Conservation (phyloP, 2,329 filamentous ascomycete genomes). For the Dactylellina drechsleri region DNA sequence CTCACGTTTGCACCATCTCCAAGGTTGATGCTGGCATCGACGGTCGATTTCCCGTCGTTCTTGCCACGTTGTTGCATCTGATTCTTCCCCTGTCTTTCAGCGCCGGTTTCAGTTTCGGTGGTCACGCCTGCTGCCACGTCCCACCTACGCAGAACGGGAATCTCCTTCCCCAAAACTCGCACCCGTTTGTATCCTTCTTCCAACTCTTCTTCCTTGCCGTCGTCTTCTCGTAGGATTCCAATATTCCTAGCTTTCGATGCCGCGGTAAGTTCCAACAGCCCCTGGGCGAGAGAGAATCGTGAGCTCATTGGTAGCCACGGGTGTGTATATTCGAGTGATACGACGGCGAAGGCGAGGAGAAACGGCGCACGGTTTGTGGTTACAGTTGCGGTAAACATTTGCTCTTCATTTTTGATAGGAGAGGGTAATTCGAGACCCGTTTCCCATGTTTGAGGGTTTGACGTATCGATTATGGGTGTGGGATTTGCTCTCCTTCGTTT, state of each 20-base stretch:
- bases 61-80: constrained; percentile 26
- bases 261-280: constrained; percentile 48
- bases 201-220: constrained; percentile 12
- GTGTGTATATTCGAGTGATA: constrained; percentile 45
- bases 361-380: constrained; percentile 50
- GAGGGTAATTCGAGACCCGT: constrained; percentile 39
- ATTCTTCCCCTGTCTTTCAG: constrained; percentile 36
- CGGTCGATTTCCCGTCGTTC: constrained; percentile 27
- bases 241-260: constrained; percentile 45
- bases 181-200: constrained; percentile 50
- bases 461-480: constrained; percentile 24
- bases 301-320: constrained; percentile 48
- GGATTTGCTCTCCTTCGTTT: constrained; percentile 38
- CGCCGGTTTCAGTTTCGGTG: constrained; percentile 42
- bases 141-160: constrained; percentile 50
- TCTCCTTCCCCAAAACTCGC: constrained; percentile 37
- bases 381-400: constrained; percentile 22
- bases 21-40: constrained; percentile 33
- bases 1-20: constrained; percentile 12
- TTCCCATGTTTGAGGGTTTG: constrained; percentile 45
- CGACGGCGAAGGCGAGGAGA: constrained; percentile 43
- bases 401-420: constrained; percentile 25
- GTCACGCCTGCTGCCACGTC: constrained; percentile 29
- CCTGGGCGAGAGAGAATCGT: constrained; percentile 50
- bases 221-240: constrained; percentile 40